phyloP scores from a whole-genome alignment of 495 filamentous ascomycete species.

The Glarea lozoyensis region DNA sequence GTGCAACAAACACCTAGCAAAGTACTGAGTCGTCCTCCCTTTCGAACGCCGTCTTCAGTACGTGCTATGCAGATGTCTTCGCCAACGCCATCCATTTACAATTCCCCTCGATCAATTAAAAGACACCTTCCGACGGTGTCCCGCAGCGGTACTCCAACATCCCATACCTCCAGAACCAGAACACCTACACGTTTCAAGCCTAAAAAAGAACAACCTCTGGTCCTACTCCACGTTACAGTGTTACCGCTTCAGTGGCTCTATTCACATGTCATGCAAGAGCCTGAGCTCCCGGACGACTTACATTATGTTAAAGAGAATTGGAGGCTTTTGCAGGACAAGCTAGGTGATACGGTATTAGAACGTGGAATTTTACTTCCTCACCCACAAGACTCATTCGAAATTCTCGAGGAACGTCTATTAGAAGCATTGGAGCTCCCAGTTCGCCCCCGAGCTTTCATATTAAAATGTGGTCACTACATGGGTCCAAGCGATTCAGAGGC shows the following conservation, averaged over 20 bases:
- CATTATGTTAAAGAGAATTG: conserved; percentile 57
- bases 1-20: conserved; percentile 25
- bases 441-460: conserved; percentile 48
- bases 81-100: conserved; percentile 42
- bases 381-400: conserved; percentile 81
- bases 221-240: conserved; percentile 80
- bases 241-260: conserved; percentile 65
- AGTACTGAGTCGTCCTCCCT: conserved; percentile 32
- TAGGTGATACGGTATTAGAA: conserved; percentile 69
- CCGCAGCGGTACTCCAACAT: conserved; percentile 37
- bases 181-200: conserved; percentile 39
- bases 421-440: conserved; percentile 74
- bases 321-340: conserved; percentile 65
- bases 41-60: conserved; percentile 66
- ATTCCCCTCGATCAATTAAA: conserved; percentile 35
- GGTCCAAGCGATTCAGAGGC: conserved; percentile 32
- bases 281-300: conserved; percentile 45
- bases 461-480: conserved; percentile 74
- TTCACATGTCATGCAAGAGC: conserved; percentile 36
- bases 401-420: conserved; percentile 85
- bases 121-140: conserved; percentile 38
- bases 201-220: conserved; percentile 54
- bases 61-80: conserved; percentile 72
- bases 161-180: conserved; percentile 32
- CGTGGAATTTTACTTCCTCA: conserved; percentile 83